Evolutionary conservation across 2,329 filamentous ascomycete genomes (phyloP).

Genomic region (Colletotrichum theobromicola): DNA sequence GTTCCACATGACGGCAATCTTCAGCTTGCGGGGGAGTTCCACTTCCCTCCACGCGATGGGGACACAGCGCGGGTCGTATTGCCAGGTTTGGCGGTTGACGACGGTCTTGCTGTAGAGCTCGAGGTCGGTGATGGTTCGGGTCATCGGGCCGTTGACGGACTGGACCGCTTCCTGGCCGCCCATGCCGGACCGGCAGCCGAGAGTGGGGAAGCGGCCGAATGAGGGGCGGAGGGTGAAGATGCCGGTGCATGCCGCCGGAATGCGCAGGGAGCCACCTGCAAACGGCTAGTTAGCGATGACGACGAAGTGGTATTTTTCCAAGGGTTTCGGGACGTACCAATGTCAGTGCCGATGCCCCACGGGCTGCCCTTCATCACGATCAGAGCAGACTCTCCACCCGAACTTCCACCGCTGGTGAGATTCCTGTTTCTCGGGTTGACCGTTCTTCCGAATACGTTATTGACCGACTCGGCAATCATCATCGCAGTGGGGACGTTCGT

Average conservation of each 20-base stretch:
- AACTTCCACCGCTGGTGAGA: slow-evolving; percentile 68
- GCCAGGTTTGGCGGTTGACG: slow-evolving; percentile 59
- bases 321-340: slow-evolving; percentile 36
- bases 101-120: slow-evolving; percentile 58
- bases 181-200: slow-evolving; percentile 58
- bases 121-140: slow-evolving; percentile 59
- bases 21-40: slow-evolving; percentile 44
- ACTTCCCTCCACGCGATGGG: slow-evolving; percentile 60
- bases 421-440: slow-evolving; percentile 65
- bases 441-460: slow-evolving; percentile 68
- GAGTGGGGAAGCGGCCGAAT: slow-evolving; percentile 64
- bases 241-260: slow-evolving; percentile 60
- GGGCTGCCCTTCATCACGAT: slow-evolving; percentile 63
- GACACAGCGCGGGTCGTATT: slow-evolving; percentile 59
- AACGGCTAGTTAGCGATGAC: not conserved
- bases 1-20: slow-evolving; percentile 67
- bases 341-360: slow-evolving; percentile 69
- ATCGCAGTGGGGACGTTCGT: slow-evolving; percentile 67
- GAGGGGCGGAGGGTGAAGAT: slow-evolving; percentile 63
- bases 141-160: slow-evolving; percentile 69
- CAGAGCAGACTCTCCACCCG: slow-evolving; percentile 71
- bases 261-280: slow-evolving; percentile 56
- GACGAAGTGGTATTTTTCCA: rapidly evolving
- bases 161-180: slow-evolving; percentile 69
- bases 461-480: slow-evolving; percentile 73